These are phyloP conservation scores for Amphirosellinia nigrospora DNA, from an alignment of 495 filamentous ascomycete species.

Conservation along the genomic window DNA sequence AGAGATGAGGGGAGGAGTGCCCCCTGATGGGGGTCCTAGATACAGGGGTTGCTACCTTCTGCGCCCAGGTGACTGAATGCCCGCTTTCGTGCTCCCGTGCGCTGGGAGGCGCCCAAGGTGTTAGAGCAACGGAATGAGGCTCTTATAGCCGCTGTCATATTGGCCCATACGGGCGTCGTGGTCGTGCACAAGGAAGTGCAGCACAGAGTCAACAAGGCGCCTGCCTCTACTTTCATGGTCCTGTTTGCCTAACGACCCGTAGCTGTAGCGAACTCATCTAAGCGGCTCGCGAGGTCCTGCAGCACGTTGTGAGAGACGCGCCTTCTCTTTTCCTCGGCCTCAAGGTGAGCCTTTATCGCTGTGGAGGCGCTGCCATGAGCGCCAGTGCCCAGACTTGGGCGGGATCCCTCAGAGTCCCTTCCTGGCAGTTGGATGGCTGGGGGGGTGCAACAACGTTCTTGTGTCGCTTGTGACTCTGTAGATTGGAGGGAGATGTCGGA, in stretches of 20 bases:
- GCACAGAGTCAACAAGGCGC: not conserved
- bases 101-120: not conserved
- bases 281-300: constrained; percentile 7
- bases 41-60: not conserved
- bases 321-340: not conserved
- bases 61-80: not conserved
- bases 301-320: constrained; percentile 8
- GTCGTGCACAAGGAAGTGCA: not conserved
- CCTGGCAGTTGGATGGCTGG: not conserved
- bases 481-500: not conserved
- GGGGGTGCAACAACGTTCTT: not conserved
- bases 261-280: constrained; percentile 3
- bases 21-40: not conserved
- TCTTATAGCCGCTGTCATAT: not conserved
- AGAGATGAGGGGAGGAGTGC: not conserved
- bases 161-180: not conserved
- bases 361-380: not conserved
- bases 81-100: not conserved
- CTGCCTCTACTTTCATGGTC: not conserved
- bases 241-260: not conserved
- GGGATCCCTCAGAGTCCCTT: constrained; percentile 6
- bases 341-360: not conserved
- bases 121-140: not conserved
- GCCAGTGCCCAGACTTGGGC: constrained; percentile 1
- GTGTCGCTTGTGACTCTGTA: constrained; percentile 8